Evolutionary conservation across 192 early-diverging fungal genomes (phyloP), one percentile per base, ranked within the genome.

Genomic region (Phycomyces nitens): DNA sequence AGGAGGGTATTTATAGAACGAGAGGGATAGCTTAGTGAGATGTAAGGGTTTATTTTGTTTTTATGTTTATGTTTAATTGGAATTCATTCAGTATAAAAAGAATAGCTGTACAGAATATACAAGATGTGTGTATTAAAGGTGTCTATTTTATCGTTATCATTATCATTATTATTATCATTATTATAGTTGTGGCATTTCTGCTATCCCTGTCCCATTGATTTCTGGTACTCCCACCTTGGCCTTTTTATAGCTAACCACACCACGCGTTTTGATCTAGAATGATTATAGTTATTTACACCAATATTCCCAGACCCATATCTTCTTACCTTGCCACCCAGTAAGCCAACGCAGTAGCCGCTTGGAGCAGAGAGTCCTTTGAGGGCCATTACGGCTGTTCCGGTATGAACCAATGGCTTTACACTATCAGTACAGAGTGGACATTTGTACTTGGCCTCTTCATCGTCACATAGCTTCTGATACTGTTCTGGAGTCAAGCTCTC

Each of bases 221-320:
- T 77, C 79, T 12, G 83, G 83, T 14, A 82, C 77, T 7, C 77
- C 83, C 8, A 84, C 68, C 53, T 75, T 80, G 44, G 72, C 73
- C 38, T 69, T 69, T 12, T 79, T 72, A 34, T 78, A 73, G 15
- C 74, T 64, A 7, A 75, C 62, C n/a, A 84, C 44, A 6, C 83
- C 83, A 12, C 83, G 73, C 15, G 78, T 69, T 34, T 64, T 62
- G 3, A 76, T 69, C 74, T 76, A n/a, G n/a, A n/a, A n/a, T n/a
- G n/a, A n/a, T n/a, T n/a, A n/a, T n/a, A n/a, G n/a, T n/a, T n/a
- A n/a, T n/a, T n/a, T n/a, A n/a, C n/a, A 34, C 7, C 29, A 34
- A 47, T 47, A 2, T 47, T 47, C 12, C 44, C 44, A 34, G 7
- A 6, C 1, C 4, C 1, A 15, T 56, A 12, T 43, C 1, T 29